Conservation (phyloP, 805 yeast genomes). For the Sungouiozyma intestinalis region DNA sequence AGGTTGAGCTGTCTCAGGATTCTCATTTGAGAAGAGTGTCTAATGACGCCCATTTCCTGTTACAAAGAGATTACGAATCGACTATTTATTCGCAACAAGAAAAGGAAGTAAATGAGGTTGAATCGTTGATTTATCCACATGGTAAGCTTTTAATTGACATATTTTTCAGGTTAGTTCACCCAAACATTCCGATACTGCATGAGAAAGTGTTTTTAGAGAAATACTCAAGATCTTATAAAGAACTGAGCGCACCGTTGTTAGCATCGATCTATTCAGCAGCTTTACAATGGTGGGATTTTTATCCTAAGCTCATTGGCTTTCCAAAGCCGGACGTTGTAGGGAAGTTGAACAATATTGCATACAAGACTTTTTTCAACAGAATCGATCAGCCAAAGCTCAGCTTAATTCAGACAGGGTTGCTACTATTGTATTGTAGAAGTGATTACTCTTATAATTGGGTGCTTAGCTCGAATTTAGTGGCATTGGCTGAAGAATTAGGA, state of each 20-base stretch:
- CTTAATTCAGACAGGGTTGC: conserved; percentile 81
- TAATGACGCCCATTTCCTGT: conserved; percentile 59
- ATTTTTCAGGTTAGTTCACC: conserved; percentile 80
- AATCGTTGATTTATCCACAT: conserved; percentile 80
- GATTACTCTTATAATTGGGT: conserved; percentile 72
- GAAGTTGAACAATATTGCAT: conserved; percentile 58
- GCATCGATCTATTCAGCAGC: conserved; percentile 89
- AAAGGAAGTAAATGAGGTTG: conserved; percentile 73
- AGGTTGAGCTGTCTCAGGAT: conserved; percentile 58
- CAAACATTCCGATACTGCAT: conserved; percentile 83
- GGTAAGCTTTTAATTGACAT: conserved; percentile 73
- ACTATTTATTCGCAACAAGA: conserved; percentile 60
- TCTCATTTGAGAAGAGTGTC: conserved; percentile 72
- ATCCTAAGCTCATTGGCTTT: conserved; percentile 58
- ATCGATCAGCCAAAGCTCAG: conserved; percentile 81
- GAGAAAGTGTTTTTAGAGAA: conserved; percentile 87
- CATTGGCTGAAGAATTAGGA: conserved; percentile 83
- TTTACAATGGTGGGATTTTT: conserved; percentile 82
- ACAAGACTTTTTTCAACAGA: conserved; percentile 56
- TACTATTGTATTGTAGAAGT: conserved; percentile 51
- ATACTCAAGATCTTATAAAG: conserved; percentile 82
- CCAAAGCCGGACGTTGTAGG: conserved; percentile 67
- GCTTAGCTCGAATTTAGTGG: conserved; percentile 74
- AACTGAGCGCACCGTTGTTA: conserved; percentile 78
- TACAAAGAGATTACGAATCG: conserved; percentile 72